A percentile compares a stretch with the other conserved stretches of the same genome.
Evolutionary conservation across 208 protist genomes (phyloP).

Genomic region (Phytomonas serpens): DNA sequence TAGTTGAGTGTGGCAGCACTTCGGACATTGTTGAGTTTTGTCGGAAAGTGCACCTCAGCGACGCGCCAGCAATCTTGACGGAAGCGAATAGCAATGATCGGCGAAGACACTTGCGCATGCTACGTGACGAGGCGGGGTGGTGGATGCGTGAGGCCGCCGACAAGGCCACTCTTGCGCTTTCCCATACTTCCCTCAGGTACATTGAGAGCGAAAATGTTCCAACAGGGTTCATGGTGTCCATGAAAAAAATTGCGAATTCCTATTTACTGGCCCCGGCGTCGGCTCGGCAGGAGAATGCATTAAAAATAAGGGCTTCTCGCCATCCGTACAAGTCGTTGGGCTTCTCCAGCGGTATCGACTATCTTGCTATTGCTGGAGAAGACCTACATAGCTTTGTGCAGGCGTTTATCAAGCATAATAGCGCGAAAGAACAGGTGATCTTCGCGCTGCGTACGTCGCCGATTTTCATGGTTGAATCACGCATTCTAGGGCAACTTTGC

Average conservation of each 20-base stretch:
- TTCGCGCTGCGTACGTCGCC: constrained; percentile 28
- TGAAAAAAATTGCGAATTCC: constrained; percentile 17
- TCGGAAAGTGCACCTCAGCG: constrained; percentile 33
- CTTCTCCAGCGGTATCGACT: constrained; percentile 12
- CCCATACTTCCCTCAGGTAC: constrained; percentile 50
- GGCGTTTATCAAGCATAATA: constrained; percentile 42
- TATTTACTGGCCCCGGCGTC: constrained; percentile 29
- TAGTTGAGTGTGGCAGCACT: constrained; percentile 39
- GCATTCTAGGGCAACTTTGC: constrained; percentile 29
- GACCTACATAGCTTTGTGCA: constrained; percentile 37
- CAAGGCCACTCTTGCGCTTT: constrained; percentile 37
- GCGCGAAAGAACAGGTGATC: constrained; percentile 52
- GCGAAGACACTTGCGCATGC: constrained; percentile 31
- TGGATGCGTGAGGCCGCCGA: constrained; percentile 32
- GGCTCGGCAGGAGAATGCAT: not conserved
- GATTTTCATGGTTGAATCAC: constrained; percentile 22
- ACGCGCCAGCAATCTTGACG: constrained; percentile 34
- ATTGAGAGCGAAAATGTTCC: constrained; percentile 15
- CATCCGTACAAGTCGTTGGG: not conserved
- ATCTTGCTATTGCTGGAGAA: constrained; percentile 15
- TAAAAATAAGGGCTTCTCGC: not conserved
- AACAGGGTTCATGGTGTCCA: not conserved
- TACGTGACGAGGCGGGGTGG: constrained; percentile 31
- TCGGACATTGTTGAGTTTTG: constrained; percentile 53
- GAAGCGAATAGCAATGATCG: constrained; percentile 46